Conservation (phyloP, 2,329 filamentous ascomycete species). For the Penicillium oxalicum region DNA sequence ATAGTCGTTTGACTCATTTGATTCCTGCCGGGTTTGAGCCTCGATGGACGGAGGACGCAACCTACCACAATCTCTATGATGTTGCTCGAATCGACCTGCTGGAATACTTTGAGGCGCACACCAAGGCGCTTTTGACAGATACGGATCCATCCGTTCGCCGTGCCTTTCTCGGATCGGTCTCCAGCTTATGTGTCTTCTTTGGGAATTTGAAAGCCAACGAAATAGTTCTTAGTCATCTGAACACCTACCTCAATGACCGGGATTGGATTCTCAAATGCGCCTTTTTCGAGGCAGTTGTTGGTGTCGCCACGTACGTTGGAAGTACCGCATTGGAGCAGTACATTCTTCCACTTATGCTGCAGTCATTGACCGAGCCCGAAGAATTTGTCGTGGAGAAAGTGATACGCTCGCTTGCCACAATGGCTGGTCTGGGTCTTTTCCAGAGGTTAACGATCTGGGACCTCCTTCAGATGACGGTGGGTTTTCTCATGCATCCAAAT, state of each 20-base stretch:
- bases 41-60: conserved; percentile 59
- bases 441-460: conserved; percentile 83
- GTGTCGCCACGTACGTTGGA: conserved; percentile 84
- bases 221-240: conserved; percentile 90
- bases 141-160: conserved; percentile 76
- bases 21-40: conserved; percentile 72
- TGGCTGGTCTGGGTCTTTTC: conserved; percentile 81
- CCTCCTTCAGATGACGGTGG: conserved; percentile 71
- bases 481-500: conserved; percentile 91
- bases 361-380: conserved; percentile 86
- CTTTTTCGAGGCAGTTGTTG: conserved; percentile 92
- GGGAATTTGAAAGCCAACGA: conserved; percentile 88
- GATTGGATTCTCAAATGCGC: conserved; percentile 97
- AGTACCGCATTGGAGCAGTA: conserved; percentile 89
- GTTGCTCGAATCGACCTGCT: conserved; percentile 77
- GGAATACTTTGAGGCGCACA: conserved; percentile 77
- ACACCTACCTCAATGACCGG: conserved; percentile 92
- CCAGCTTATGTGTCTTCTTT: conserved; percentile 90
- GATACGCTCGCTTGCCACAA: conserved; percentile 76
- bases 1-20: conserved; percentile 69
- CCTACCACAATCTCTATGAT: conserved; percentile 80
- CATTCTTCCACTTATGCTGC: conserved; percentile 90
- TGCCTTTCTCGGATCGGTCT: conserved; percentile 86
- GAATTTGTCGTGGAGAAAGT: conserved; percentile 91
- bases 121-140: conserved; percentile 85